These are phyloP conservation scores for Colletotrichum sp. DNA, from an alignment of 2,329 filamentous ascomycete genomes.

Conservation along the genomic window DNA sequence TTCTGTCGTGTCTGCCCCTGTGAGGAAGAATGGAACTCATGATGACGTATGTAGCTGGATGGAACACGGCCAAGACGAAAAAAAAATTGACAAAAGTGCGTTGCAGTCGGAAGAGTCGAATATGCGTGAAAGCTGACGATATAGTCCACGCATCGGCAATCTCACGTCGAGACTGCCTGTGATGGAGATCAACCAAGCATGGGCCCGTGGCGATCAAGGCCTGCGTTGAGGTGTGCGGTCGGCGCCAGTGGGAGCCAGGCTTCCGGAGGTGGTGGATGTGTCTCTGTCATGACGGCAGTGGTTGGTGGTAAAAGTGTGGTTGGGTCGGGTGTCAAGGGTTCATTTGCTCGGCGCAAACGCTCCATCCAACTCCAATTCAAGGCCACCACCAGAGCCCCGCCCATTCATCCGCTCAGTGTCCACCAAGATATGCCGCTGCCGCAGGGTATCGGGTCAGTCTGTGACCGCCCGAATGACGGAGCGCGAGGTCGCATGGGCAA, in stretches of 20 bases:
- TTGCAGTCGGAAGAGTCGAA: not conserved
- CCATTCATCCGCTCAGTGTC: not conserved
- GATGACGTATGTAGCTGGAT: constrained; percentile 10
- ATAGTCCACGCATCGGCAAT: not conserved
- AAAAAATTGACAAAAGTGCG: not conserved
- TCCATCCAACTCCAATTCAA: not conserved
- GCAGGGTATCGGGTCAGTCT: not conserved
- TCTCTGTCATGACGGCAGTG: constrained; percentile 1
- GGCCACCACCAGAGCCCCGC: not conserved
- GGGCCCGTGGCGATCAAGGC: not conserved
- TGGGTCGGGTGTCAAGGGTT: not conserved
- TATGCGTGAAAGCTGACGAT: not conserved
- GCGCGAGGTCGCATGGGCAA: not conserved
- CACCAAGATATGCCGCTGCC: not conserved
- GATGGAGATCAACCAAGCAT: not conserved
- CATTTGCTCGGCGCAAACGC: not conserved
- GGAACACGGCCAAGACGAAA: not conserved
- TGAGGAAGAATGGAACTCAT: not conserved
- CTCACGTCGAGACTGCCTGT: not conserved
- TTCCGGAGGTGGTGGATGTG: not conserved
- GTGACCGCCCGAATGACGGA: not conserved
- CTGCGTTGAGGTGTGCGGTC: not conserved
- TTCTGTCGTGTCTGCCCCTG: not conserved
- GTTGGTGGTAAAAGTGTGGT: not conserved
- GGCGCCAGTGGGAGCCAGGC: not conserved